Conservation (phyloP, 148 eudicot genomes). For the Agrostemma githago region DNA sequence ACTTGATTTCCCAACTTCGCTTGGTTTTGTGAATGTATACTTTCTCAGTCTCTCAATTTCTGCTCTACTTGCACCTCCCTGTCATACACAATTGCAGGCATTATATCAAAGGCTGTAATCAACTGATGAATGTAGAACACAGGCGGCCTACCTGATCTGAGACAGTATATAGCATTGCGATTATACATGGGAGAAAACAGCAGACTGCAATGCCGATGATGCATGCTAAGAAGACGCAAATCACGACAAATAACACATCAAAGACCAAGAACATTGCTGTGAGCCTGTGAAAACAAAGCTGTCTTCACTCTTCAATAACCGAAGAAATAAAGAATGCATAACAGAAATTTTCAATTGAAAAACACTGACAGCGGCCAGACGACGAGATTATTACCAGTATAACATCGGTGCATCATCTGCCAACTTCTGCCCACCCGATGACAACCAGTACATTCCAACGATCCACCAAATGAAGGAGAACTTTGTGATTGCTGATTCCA, state of each 20-base stretch:
- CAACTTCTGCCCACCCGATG: conserved; percentile 70
- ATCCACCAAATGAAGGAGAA: conserved; percentile 99
- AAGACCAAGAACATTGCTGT: conserved; percentile 72
- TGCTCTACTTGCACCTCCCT: conserved; percentile 92
- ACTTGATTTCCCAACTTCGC: conserved; percentile 62
- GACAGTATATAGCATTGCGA: conserved; percentile 70
- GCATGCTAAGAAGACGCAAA: conserved; percentile 88
- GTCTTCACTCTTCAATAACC: conserved; percentile 15
- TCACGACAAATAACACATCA: conserved; percentile 80
- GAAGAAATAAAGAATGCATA: conserved; percentile 11
- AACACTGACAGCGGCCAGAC: not conserved
- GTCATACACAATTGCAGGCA: not conserved
- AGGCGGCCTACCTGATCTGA: conserved; percentile 75
- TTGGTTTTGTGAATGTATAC: conserved; percentile 62
- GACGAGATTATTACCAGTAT: conserved; percentile 54
- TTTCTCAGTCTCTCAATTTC: conserved; percentile 70
- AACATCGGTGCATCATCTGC: conserved; percentile 70
- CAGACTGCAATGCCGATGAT: conserved; percentile 79
- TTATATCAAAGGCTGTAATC: not conserved
- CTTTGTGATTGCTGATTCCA: conserved; percentile 91
- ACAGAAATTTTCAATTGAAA: not conserved
- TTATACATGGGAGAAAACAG: conserved; percentile 90
- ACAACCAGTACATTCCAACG: conserved; percentile 94
- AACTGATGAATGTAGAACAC: not conserved
- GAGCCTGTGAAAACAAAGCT: conserved; percentile 55